phyloP scores from a whole-genome alignment of 495 filamentous ascomycete genomes.

The Aspergillus campestris region DNA sequence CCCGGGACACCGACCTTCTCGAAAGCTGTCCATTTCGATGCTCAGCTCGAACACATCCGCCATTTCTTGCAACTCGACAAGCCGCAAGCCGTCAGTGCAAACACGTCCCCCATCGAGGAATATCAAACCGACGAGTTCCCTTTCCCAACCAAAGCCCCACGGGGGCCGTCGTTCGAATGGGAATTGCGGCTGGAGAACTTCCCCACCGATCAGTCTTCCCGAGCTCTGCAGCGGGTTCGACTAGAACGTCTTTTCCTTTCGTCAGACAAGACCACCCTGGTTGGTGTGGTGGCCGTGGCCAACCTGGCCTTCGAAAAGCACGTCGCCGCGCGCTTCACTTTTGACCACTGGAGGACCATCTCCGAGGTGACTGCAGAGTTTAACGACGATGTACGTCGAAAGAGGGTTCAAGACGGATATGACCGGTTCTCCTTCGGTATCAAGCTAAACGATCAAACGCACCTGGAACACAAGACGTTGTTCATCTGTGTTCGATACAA shows the following conservation, averaged over 20 bases:
- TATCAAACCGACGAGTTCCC: constrained; percentile 89
- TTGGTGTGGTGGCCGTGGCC: constrained; percentile 74
- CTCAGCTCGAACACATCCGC: constrained; percentile 85
- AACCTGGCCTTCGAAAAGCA: constrained; percentile 87
- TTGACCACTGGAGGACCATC: constrained; percentile 97
- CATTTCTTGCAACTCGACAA: constrained; percentile 91
- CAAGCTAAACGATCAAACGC: constrained; percentile 82
- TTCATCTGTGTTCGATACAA: constrained; percentile 87
- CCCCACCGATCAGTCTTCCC: constrained; percentile 56
- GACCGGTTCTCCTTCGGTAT: constrained; percentile 92
- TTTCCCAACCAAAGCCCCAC: constrained; percentile 53
- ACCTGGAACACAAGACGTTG: constrained; percentile 82
- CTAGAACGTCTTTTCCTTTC: constrained; percentile 83
- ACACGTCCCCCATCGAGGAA: constrained; percentile 85
- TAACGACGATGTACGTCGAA: constrained; percentile 65
- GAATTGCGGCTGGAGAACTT: constrained; percentile 81
- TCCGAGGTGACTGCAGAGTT: constrained; percentile 89
- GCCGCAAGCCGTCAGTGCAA: constrained; percentile 88
- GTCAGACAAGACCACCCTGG: constrained; percentile 70
- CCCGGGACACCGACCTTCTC: constrained; percentile 92
- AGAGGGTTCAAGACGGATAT: constrained; percentile 56
- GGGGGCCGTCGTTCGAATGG: constrained; percentile 62
- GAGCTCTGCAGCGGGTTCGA: constrained; percentile 56
- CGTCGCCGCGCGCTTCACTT: constrained; percentile 84
- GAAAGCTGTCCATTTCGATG: constrained; percentile 94